phyloP scores from a whole-genome alignment of 116 monocot genomes.

The Thalassia testudinum region DNA sequence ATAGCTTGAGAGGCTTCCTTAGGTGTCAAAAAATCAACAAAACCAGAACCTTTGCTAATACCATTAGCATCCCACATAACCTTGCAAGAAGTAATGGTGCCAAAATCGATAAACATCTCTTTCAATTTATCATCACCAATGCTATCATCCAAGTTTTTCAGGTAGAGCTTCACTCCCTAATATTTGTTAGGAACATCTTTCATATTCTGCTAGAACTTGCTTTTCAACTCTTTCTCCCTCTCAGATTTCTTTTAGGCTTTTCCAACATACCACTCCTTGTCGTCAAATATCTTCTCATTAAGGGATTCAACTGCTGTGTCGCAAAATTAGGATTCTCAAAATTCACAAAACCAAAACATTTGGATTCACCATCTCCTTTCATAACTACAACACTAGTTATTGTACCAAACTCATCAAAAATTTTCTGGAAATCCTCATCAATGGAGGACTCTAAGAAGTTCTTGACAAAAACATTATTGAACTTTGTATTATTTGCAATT shows the following conservation, averaged over 20 bases:
- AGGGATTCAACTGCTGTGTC: conserved; percentile 60
- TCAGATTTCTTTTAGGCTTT: conserved; percentile 92
- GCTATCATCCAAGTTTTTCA: conserved; percentile 85
- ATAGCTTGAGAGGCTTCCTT: conserved; percentile 74
- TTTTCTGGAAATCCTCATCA: conserved; percentile 42
- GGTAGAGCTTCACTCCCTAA: conserved; percentile 60
- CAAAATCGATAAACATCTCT: conserved; percentile 62
- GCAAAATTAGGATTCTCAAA: conserved; percentile 85
- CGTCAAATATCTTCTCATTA: conserved; percentile 80
- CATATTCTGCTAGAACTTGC: conserved; percentile 44
- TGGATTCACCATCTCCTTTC: conserved; percentile 79
- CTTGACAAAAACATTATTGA: conserved; percentile 90
- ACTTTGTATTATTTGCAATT: conserved; percentile 23
- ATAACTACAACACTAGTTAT: conserved; percentile 80
- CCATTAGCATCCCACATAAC: conserved; percentile 92
- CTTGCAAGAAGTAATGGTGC: conserved; percentile 84
- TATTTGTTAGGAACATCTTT: conserved; percentile 48
- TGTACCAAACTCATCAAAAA: conserved; percentile 64
- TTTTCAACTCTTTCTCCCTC: conserved; percentile 74
- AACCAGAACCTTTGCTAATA: conserved; percentile 79
- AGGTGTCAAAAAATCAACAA: conserved; percentile 76
- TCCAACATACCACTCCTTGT: conserved; percentile 93
- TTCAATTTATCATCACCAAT: conserved; percentile 65
- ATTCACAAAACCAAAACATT: conserved; percentile 93
- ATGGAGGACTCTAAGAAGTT: conserved; percentile 62